Conservation (phyloP, 108 stramenopile genomes). For the Cyclotella baltica region DNA sequence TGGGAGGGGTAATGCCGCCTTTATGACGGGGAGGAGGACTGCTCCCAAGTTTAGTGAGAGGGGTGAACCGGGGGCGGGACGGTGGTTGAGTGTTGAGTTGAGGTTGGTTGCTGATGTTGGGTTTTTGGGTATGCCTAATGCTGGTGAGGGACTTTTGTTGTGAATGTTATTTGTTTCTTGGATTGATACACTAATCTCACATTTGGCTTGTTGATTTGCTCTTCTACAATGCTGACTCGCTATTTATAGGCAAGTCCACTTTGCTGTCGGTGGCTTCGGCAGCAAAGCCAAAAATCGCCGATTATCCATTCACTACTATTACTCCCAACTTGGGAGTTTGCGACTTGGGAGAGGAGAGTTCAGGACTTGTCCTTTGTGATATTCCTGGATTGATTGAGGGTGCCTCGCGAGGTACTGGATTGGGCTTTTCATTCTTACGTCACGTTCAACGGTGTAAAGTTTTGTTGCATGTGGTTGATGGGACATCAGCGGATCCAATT, state of each 20-base stretch:
- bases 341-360: conserved; percentile 83
- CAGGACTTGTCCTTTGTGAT: conserved; percentile 91
- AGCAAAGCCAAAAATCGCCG: conserved; percentile 96
- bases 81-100: conserved; percentile 92
- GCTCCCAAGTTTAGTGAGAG: conserved; percentile 91
- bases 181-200: no score
- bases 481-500: conserved; percentile 91
- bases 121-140: conserved; percentile 97
- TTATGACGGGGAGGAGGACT: conserved; percentile 84
- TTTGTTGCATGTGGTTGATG: conserved; percentile 95
- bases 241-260: conserved; percentile 97
- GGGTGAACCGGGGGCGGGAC: conserved; percentile 89
- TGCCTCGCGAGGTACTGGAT: conserved; percentile 84
- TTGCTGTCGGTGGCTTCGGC: conserved; percentile 87
- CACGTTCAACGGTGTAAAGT: conserved; percentile 94
- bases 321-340: conserved; percentile 96
- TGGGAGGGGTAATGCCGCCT: conserved; percentile 95
- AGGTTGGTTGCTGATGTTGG: conserved; percentile 97
- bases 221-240: no score
- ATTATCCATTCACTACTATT: conserved; percentile 98
- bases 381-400: conserved; percentile 95
- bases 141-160: no score
- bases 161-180: no score
- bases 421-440: conserved; percentile 90
- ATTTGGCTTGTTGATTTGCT: no score